These are phyloP conservation scores for Telfairia occidentalis DNA, from an alignment of 331 rosid genomes.

Conservation along the genomic window DNA sequence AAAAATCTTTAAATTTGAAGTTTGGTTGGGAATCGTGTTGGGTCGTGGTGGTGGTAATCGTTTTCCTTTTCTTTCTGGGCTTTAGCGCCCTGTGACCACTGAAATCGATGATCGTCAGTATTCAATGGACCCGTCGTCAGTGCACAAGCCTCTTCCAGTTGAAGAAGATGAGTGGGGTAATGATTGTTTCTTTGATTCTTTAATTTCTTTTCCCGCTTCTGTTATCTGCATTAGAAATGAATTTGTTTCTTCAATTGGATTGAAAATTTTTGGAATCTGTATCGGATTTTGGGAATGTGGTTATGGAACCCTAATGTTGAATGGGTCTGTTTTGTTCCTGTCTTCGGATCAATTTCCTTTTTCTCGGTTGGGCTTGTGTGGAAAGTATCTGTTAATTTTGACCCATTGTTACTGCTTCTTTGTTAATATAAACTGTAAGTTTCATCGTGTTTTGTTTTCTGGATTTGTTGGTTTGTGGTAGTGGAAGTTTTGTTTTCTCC, in stretches of 20 bases:
- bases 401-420: neutral
- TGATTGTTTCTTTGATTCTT: neutral
- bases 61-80: constrained; percentile 32
- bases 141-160: constrained; percentile 34
- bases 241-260: neutral
- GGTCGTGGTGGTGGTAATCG: neutral
- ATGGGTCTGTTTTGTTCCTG: neutral
- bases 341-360: neutral
- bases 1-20: neutral
- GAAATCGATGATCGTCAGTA: constrained; percentile 78
- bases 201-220: neutral
- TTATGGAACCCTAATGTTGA: neutral
- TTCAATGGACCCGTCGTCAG: constrained; percentile 66
- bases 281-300: neutral
- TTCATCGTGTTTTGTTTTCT: neutral
- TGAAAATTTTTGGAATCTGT: neutral
- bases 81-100: constrained; percentile 47
- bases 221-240: constrained; percentile 8
- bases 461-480: neutral
- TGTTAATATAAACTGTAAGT: neutral
- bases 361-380: neutral
- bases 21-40: constrained; percentile 2
- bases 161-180: constrained; percentile 97
- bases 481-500: neutral
- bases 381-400: neutral